These are phyloP conservation scores for Vachellia pachyceras DNA, from an alignment of 306 rosid species.

Conservation along the genomic window DNA sequence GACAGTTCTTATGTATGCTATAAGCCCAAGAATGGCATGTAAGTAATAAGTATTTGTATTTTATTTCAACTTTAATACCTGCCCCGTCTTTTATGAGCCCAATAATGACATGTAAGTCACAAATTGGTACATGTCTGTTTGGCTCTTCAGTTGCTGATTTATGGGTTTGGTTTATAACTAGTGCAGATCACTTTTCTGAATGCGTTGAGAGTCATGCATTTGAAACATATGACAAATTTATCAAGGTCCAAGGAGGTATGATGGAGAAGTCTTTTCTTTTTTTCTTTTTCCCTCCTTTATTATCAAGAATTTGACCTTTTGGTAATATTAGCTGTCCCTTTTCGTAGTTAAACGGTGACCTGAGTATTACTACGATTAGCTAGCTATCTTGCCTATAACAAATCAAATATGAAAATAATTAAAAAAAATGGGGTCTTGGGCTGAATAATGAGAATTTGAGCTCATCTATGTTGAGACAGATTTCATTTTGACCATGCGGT, in stretches of 20 bases:
- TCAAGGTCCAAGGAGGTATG: constrained; percentile 86
- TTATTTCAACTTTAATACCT: constrained; percentile 19
- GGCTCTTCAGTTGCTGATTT: constrained; percentile 37
- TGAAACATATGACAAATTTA: constrained; percentile 89
- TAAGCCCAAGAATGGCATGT: constrained; percentile 99
- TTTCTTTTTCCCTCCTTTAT: neutral
- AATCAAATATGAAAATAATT: constrained; percentile 24
- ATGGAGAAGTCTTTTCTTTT: constrained; percentile 23
- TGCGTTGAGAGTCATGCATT: constrained; percentile 90
- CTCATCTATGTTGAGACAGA: constrained; percentile 21
- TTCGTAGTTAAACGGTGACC: neutral
- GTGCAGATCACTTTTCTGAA: constrained; percentile 97
- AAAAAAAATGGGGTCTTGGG: neutral
- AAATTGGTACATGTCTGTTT: neutral
- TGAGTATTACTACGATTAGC: constrained; percentile 23
- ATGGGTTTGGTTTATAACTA: constrained; percentile 37
- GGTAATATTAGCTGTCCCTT: constrained; percentile 13
- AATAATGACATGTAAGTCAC: too few species aligned
- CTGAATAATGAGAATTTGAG: constrained; percentile 30
- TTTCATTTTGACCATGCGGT: neutral
- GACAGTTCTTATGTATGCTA: constrained; percentile 75
- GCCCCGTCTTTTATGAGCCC: neutral
- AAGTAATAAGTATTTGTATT: constrained; percentile 48
- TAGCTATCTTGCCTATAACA: constrained; percentile 31
- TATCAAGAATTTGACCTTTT: constrained; percentile 1